phyloP scores from a whole-genome alignment of 139 green algal species.

The Tetradesmus obliquus region DNA sequence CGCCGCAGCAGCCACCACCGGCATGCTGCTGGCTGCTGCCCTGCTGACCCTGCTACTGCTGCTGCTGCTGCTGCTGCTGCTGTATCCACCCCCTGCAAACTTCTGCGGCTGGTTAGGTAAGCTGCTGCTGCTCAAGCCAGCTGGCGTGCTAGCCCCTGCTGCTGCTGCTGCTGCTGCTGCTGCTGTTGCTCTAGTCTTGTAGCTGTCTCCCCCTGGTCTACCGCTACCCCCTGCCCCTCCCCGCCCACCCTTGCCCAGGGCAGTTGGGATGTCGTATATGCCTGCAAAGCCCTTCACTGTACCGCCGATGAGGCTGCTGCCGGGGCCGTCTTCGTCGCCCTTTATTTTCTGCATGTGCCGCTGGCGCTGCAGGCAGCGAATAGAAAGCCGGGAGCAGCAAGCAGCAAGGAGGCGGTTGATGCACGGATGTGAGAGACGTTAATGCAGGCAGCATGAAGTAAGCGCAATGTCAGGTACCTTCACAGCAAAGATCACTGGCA shows the following conservation, averaged over 20 bases:
- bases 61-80: constrained; percentile 40
- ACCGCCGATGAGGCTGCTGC: constrained; percentile 4
- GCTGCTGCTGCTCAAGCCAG: constrained; percentile 22
- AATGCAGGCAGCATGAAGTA: too few relatives aligned
- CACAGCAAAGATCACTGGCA: too few relatives aligned
- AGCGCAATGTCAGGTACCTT: too few relatives aligned
- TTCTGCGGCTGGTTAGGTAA: neutral
- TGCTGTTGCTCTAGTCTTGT: constrained; percentile 9
- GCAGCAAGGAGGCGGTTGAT: neutral
- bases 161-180: constrained; percentile 25
- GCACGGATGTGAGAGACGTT: too few relatives aligned
- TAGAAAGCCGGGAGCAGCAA: neutral
- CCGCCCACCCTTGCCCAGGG: neutral
- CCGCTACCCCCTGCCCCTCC: neutral
- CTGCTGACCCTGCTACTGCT: neutral
- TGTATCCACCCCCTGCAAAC: neutral
- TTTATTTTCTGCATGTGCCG: constrained; percentile 27
- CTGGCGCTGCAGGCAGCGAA: constrained; percentile 19
- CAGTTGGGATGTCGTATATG: constrained; percentile 27
- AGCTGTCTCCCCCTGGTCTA: neutral
- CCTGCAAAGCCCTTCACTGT: constrained; percentile 45
- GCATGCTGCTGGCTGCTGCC: neutral
- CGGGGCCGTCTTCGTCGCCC: neutral
- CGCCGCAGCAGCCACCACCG: neutral
- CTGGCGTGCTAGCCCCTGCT: neutral